Evolutionary conservation across 1,284 basidiomycete genomes (phyloP), one percentile per base, ranked within the genome.

Genomic region (Coniophora puteana): DNA sequence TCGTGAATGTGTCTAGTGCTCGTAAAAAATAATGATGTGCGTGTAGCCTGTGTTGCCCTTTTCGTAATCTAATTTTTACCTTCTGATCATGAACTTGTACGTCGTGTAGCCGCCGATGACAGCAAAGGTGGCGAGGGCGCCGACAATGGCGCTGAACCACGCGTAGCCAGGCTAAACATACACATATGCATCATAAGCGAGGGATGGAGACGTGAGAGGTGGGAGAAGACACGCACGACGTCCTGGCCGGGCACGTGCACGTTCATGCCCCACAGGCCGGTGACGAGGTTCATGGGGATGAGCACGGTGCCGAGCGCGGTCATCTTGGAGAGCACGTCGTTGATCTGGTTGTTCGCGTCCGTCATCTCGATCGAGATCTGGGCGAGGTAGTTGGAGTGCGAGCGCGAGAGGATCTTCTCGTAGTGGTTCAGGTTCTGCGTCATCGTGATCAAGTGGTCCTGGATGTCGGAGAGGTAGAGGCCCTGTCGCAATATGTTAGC

Each of bases 331-430:
- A 99, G 79, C 4, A 99, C 95, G 61, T 99, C 94, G 67, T 99
- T 99, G 70, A 98, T 99, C 69, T 97, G 94, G 65, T 99, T 99
- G 69, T 99, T 99, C 40, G 96, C 96, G 58, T 99, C 95, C 23
- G 95, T 97, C 93, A 96, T 97, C 69, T 97, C 94, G 65, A 97
- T 96, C 29, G 90, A 94, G 54, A 97, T 98, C 58, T 97, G 94
- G 2, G 94, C 94, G 40, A 97, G 83, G 68, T 97, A 99, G 63
- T 99, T 99, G n/a, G 93, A 97, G 67, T 99, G 95, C 30, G 95
- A 98, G 22, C 95, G 83, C 2, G 94, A 98, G 7, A 99, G 76
- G 61, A 99, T 99, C 74, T 98, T 99, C 63, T 98, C 94, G 69
- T 97, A 98, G 66, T 97, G 94, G 63, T 96, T 97, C 73, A 98